Evolutionary conservation across 495 filamentous ascomycete genomes (phyloP), one percentile per base, ranked within the genome.

Genomic region (Sabuloglossum arenarium): DNA sequence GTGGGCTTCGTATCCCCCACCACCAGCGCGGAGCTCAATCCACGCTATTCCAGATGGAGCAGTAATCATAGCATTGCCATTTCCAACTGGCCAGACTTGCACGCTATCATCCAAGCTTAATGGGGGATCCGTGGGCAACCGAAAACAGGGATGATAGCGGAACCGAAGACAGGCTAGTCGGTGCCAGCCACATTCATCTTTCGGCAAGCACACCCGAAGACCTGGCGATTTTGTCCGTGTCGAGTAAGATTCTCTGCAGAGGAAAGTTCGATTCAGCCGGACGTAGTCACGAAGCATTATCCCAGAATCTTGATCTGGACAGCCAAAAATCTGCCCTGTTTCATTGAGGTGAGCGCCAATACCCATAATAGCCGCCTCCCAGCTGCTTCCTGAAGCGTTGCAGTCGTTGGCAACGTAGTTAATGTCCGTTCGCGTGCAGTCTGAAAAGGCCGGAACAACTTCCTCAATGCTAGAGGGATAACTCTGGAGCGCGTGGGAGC

Each of bases 301-400:
- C 8, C 89, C 89, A 37, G 71, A 83, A 58, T 88, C 86, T 62
- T 85, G 86, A 64, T 91, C 86, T 8, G 89, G 87, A 59, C 84
- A 88, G 45, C 89, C 88, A 59, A 96, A 81, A 21, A 90, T 66
- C 67, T 93, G 89, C 1, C 89, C 89, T 0, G 79, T 79, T 67
- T 94, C 88, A 63, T 93, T 89, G 12, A 96, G 68, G 69, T 94
- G 88, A 27, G 88, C 88, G 9, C 89, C 88, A 60, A 95, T 93
- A 47, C 88, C 88, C 58, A 94, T 77, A 61, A 89, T 90, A 8
- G 86, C 87, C 19, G 88, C 79, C 64, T 95, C 88, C 88, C 88
- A 94, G 56, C 81, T 91, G 56, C 83, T 93, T 12, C 86, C 87
- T 24, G 79, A 79, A 46, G 94, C 84, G 45, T 84, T 82, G 61